Base-by-base conservation (phyloP, 805 yeast species). In the Spathaspora passalidarum region DNA sequence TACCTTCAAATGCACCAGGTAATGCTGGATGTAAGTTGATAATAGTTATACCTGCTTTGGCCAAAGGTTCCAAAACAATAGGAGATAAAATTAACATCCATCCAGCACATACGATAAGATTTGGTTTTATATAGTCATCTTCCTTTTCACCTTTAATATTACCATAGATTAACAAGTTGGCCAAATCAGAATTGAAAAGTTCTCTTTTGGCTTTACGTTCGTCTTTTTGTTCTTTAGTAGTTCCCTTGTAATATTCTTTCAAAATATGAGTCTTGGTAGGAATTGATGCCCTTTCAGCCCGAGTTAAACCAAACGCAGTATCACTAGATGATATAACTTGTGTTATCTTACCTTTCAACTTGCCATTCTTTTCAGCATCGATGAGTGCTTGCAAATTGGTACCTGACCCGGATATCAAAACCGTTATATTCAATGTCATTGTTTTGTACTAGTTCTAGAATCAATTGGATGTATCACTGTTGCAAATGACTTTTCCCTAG, bases 1-100 rank as follows among this genome's bases (percentile, higher is more conserved):
- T 92, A 4, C 99, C 99, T 48, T 92, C 98, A 72, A 92, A 94
- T 4, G 90, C 90, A 21, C 96, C 96, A 1, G 99, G 99, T 49
- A 94, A 79, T 0, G 99, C 98, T 4, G 99, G 99, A 63, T 94
- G 99, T 49, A 94, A 72, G 60, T 94, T 94, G 57, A 94, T 90
- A 51, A 94, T 91, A 32, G 91, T 88, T 22, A 90, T 76, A 1
- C 76, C 70, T 2, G 75, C 80, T 2, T 75, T 62, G 42, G 73
- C 79, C 26, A 91, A 65, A 2, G 91, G 90, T 34, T 71, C 67
- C 49, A 94, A 72, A 54, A 89, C 90, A 17, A 80, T 73, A 3
- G 88, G 82, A 1, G 97, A 86, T 49, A 94, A 73, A 48, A 94
- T 94, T 43, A 94, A 77, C 91, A 94, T 84, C 99, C 99, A 94